These are phyloP conservation scores for Xylariaceae sp. DNA, from an alignment of 2,329 filamentous ascomycete genomes.

Conservation along the genomic window DNA sequence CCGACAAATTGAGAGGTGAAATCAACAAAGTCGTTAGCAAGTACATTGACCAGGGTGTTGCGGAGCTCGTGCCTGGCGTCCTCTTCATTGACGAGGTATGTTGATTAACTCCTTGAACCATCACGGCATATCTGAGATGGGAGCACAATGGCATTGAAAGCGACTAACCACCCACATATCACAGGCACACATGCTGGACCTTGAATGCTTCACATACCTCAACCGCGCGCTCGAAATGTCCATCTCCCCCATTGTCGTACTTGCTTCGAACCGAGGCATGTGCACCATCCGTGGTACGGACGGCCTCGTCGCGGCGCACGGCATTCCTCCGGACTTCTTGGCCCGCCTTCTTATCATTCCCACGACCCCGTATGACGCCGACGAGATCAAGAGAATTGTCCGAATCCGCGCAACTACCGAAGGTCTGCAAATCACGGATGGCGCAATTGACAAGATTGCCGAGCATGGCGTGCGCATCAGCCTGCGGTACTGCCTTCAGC, in stretches of 20 bases:
- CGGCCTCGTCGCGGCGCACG: slow-evolving; percentile 79
- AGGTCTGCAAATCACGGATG: slow-evolving; percentile 70
- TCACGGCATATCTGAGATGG: background rate
- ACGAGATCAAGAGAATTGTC: slow-evolving; percentile 91
- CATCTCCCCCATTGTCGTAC: slow-evolving; percentile 93
- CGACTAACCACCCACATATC: slow-evolving; percentile 18
- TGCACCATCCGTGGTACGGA: slow-evolving; percentile 86
- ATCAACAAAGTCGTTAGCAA: slow-evolving; percentile 99
- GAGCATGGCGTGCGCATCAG: slow-evolving; percentile 84
- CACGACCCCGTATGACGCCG: slow-evolving; percentile 78
- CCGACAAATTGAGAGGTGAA: slow-evolving; percentile 88
- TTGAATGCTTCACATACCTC: slow-evolving; percentile 98
- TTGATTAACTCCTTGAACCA: slow-evolving; percentile 4
- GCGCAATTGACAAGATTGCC: slow-evolving; percentile 80
- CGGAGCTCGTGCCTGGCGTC: slow-evolving; percentile 95
- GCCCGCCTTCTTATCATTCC: slow-evolving; percentile 93
- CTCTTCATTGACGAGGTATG: slow-evolving; percentile 95
- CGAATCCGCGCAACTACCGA: slow-evolving; percentile 78
- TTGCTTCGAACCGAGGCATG: slow-evolving; percentile 93
- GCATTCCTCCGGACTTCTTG: slow-evolving; percentile 88
- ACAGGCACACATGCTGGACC: slow-evolving; percentile 97
- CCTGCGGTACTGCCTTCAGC: slow-evolving; percentile 85
- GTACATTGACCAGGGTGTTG: slow-evolving; percentile 97
- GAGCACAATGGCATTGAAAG: slow-evolving; percentile 4
- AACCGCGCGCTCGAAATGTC: slow-evolving; percentile 95